These are phyloP conservation scores for Astrocystis sublimbata DNA, from an alignment of 495 filamentous ascomycete species.

Conservation along the genomic window DNA sequence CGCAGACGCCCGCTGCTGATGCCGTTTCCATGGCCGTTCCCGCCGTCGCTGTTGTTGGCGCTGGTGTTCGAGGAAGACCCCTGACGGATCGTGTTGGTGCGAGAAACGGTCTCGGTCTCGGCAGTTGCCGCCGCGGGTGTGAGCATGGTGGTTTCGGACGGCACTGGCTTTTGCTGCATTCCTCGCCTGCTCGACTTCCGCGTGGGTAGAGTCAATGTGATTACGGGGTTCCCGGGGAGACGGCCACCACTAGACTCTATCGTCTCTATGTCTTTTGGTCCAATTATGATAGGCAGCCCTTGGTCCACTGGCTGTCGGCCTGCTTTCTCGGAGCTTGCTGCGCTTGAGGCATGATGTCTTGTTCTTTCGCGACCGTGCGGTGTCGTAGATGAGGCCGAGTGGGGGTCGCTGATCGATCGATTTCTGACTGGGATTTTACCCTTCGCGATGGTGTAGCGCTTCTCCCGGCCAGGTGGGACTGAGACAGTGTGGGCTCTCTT, in stretches of 20 bases:
- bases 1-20: conserved; percentile 14
- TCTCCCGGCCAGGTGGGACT: neutral
- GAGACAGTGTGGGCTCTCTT: conserved; percentile 6
- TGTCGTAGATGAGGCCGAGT: neutral
- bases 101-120: neutral
- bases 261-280: neutral
- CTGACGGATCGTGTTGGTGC: neutral
- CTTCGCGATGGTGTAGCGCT: neutral
- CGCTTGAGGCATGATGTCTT: neutral
- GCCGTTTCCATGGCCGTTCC: neutral
- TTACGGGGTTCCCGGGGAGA: conserved; percentile 10
- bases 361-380: neutral
- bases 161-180: neutral
- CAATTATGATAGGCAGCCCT: neutral
- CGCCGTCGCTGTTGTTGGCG: neutral
- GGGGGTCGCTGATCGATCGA: neutral
- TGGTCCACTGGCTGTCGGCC: neutral
- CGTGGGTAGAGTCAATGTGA: conserved; percentile 17
- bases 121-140: no score
- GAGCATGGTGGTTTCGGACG: no score
- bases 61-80: conserved; percentile 1
- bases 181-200: conserved; percentile 29
- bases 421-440: neutral
- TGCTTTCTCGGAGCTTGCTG: neutral
- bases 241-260: neutral